Evolutionary conservation across 2,329 filamentous ascomycete genomes (phyloP), one percentile per base, ranked within the genome.

Genomic region (Penicillium sp.): DNA sequence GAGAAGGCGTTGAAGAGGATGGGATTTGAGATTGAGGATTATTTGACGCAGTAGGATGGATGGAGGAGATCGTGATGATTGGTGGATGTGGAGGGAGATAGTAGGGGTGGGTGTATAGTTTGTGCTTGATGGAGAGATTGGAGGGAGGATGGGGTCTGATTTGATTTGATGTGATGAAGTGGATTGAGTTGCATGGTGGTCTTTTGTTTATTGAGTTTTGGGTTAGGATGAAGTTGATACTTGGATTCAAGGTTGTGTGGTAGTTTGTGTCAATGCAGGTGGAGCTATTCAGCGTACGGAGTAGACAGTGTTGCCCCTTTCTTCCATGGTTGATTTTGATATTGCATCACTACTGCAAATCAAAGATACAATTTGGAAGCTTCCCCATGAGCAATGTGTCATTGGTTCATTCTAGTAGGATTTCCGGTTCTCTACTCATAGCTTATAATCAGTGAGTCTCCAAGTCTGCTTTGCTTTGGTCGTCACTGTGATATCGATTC

Each of bases 11-110:
- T 92, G 73, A 83, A 92, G 59, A 82, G 92, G 61, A 79, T 96
- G 51, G 89, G 87, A 1, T 97, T 97, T 76, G 93, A 97, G 78
- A 87, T 97, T 63, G 85, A 90, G 55, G 93, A 97, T 76, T 96
- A 75, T 60, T 68, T 81, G 64, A 75, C 77, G 24, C 72, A 75
- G 64, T 79, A 18, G 19, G 19, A 14, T 10, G 33, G 27, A 13
- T 43, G 4, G 39, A 41, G 6, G 18, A 19, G 24, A 2, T 33
- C 33, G 44, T 27, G 10, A 16, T 47, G 6, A 3, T 10, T 46
- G 22, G 3, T 47, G 14, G 44, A 6, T 4, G 7, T 33, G 14
- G 7, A 27, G 24, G 6, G 24, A 27, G 24, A 27, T 27, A 5
- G 24, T 27, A 5, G 24, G 5, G 24, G 6, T 27, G 24, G 24